Conservation (phyloP, 768 basidiomycete genomes). For the Dioszegia crocea region DNA sequence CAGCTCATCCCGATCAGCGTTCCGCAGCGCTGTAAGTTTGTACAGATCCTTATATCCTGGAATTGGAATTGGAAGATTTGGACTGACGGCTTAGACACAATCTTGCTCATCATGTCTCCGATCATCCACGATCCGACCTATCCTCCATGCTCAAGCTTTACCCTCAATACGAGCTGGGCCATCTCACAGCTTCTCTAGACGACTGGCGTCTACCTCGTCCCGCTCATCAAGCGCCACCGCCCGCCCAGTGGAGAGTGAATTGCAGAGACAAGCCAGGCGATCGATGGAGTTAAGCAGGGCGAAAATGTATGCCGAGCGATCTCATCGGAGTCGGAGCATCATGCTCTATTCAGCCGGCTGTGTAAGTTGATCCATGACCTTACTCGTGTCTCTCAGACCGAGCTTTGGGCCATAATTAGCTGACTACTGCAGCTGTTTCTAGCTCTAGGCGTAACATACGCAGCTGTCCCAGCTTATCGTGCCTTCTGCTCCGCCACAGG, state of each 20-base stretch:
- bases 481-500: constrained; percentile 98
- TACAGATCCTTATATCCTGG: neutral
- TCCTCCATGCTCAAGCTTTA: neutral
- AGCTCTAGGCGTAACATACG: constrained; percentile 83
- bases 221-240: neutral
- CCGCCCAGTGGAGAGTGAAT: constrained; percentile 4
- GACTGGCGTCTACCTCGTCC: neutral
- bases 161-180: neutral
- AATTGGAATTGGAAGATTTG: neutral
- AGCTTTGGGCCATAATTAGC: too few species aligned
- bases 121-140: neutral
- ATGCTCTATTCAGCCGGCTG: constrained; percentile 35
- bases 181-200: neutral
- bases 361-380: constrained; percentile 24
- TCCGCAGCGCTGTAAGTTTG: neutral
- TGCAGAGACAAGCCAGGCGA: constrained; percentile 17
- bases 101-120: constrained; percentile 7
- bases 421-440: constrained; percentile 62
- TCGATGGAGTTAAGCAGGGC: constrained; percentile 27
- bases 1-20: neutral
- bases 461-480: constrained; percentile 92
- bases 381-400: neutral
- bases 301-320: constrained; percentile 36
- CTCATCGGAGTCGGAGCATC: constrained; percentile 23
- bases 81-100: neutral